Base-by-base conservation (phyloP, 129 eudicot genomes). In the Helianthus tuberosus region DNA sequence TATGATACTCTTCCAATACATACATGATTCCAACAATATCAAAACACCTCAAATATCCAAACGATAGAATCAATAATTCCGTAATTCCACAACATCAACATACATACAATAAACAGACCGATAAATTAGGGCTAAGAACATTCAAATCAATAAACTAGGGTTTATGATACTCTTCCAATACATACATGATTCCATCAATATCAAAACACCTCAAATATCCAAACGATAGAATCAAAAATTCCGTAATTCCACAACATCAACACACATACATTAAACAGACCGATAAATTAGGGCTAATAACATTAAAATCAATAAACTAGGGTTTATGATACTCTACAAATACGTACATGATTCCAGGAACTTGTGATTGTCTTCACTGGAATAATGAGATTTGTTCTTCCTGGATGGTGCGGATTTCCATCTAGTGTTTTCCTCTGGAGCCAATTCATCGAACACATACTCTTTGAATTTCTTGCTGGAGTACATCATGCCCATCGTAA, bases 301-400 rank as follows among this genome's bases (percentile, higher is more conserved):
- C 47, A 61, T 4, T 8, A 44, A 2, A 17, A 58, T 47, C 5
- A 32, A 48, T 14, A 59, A 60, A 20, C 13, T 69, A 77, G 71
- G 70, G 52, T 43, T 43, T 43, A 43, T 43, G 8, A 43, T 43
- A 43, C 11, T 59, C 15, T 25, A 5, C 15, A 8, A 27, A 27
- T 46, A 84, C 91, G 50, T 89, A 89, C 96, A 77, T 79, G 20
- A 38, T 16, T 72, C 25, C 44, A 89, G 81, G 10, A 82, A 82
- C 16, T 0, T 9, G 63, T 86, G 82, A 39, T 77, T 79, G 50
- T 77, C 79, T 38, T 71, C 15, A 2, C 72, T 69, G 55, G 74
- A 66, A 38, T 49, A 66, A 14, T 38, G 73, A 25, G 62, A 49
- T 8, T 76, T 75, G 58, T 75, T 75, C 75, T 54, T 77, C 66